Percentiles rank a stretch among this genome's conserved stretches.
Conservation (phyloP, 805 yeast genomes). For the Ascoidea tarda region DNA sequence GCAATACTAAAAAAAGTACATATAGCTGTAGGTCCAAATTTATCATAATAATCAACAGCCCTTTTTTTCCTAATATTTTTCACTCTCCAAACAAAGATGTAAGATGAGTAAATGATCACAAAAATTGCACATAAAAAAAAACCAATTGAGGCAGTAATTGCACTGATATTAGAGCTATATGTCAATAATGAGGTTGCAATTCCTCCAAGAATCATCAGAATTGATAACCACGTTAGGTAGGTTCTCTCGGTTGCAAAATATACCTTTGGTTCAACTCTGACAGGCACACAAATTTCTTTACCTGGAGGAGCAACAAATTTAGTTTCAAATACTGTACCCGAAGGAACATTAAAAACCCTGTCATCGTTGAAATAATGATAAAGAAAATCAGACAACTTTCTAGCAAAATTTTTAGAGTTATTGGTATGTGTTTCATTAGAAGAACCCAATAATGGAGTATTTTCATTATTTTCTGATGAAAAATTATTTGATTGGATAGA, state of each 20-base stretch:
- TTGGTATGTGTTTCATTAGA: too few relatives aligned
- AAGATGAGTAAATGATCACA: constrained; percentile 60
- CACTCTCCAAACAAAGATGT: constrained; percentile 70
- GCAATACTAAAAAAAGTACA: constrained; percentile 65
- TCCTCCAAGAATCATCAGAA: constrained; percentile 76
- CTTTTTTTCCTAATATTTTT: constrained; percentile 68
- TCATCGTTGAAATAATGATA: constrained; percentile 39
- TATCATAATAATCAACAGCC: constrained; percentile 78
- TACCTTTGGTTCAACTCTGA: constrained; percentile 97
- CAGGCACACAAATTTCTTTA: constrained; percentile 80
- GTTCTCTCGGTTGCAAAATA: constrained; percentile 97
- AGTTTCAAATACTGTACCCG: constrained; percentile 48
- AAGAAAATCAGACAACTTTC: constrained; percentile 7
- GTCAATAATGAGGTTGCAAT: constrained; percentile 78
- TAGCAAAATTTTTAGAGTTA: not conserved
- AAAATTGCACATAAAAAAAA: constrained; percentile 71
- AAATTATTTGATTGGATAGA: not conserved
- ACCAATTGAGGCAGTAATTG: constrained; percentile 73
- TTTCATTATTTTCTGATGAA: not conserved
- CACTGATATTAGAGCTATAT: constrained; percentile 60
- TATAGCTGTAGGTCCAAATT: constrained; percentile 72
- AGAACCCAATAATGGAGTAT: not conserved
- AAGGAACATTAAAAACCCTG: constrained; percentile 36
- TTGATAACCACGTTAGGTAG: constrained; percentile 83
- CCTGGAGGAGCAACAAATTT: constrained; percentile 71